Evolutionary conservation across 2,329 filamentous ascomycete genomes (phyloP), one percentile per base, ranked within the genome.

Genomic region (Xylariaceae sp.): DNA sequence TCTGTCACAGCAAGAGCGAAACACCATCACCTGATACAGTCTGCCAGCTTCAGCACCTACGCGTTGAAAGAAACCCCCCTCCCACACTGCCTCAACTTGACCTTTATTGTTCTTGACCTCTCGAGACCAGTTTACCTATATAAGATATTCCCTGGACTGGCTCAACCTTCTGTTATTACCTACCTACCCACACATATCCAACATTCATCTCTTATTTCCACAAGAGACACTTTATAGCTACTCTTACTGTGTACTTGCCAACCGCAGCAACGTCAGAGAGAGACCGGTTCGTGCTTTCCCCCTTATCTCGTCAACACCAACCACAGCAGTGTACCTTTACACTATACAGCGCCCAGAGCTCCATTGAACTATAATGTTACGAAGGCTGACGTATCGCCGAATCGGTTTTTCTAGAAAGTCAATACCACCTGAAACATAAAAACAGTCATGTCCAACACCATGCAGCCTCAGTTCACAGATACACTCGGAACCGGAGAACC

Each of bases 401-500:
- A 5, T 23, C 15, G 8, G 7, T 16, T 23, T 33, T 16, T 5
- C 24, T 30, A 11, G 23, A 9, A 41, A 19, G 29, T 21, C 34
- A 37, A 29, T 14, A 13, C n/a, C 9, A 23, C 21, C 21, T 11
- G 27, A 23, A 41, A 33, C 17, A 21, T 32, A 44, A 46, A 13
- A 51, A 40, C 19, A 34, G 7, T 24, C 7, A 43, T 55, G 50
- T 43, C 53, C 34, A 46, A 47, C 33, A 35, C 34, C 19, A 45
- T 48, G 31, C 48, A 56, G 47, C 50, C 55, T 34, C 52, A 55
- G 29, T 50, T 55, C 48, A 24, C 48, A 46, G 56, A 56, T 44
- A 56, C 60, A 43, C 59, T 62, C 59, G 27, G 48, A 55, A 13
- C 43, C 42, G 59, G 54, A 49, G 50, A 61, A 28, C 38, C 62